These are phyloP conservation scores for Dictyostelium brefeldianum DNA, from an alignment of 78 protist genomes.

Conservation along the genomic window DNA sequence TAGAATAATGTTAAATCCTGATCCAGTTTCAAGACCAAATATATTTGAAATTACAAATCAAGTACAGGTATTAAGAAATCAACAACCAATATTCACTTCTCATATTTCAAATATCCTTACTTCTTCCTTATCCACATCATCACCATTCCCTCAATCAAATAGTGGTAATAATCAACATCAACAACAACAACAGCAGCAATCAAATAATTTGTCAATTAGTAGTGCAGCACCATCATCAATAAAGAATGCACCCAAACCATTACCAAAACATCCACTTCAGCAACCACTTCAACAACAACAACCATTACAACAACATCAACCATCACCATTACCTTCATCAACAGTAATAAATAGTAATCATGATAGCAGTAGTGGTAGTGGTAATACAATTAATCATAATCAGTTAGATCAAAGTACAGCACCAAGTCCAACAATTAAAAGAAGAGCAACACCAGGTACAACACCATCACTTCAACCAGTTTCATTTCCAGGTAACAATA, in stretches of 20 bases:
- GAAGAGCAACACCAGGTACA: slow-evolving; percentile 2
- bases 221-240: not conserved
- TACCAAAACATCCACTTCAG: slow-evolving; percentile 7
- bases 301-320: not conserved
- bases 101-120: not conserved
- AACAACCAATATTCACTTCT: slow-evolving; percentile 23
- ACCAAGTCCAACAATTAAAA: slow-evolving; percentile 18
- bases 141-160: not conserved
- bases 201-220: not conserved
- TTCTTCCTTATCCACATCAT: not conserved
- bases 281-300: not conserved
- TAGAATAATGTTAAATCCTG: slow-evolving; percentile 52
- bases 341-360: not conserved
- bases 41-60: slow-evolving; percentile 59
- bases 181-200: not conserved
- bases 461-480: slow-evolving; percentile 34
- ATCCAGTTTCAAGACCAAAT: slow-evolving; percentile 46
- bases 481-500: not conserved
- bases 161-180: no score
- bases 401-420: not conserved
- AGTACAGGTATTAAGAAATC: not conserved
- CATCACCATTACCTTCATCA: not conserved
- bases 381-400: not conserved
- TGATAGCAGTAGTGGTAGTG: not conserved
- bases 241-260: slow-evolving; percentile 9